Percentiles rank a stretch among this genome's conserved stretches.
These are phyloP conservation scores for Circinella umbellata DNA, from an alignment of 371 early-diverging fungal genomes.

Conservation along the genomic window DNA sequence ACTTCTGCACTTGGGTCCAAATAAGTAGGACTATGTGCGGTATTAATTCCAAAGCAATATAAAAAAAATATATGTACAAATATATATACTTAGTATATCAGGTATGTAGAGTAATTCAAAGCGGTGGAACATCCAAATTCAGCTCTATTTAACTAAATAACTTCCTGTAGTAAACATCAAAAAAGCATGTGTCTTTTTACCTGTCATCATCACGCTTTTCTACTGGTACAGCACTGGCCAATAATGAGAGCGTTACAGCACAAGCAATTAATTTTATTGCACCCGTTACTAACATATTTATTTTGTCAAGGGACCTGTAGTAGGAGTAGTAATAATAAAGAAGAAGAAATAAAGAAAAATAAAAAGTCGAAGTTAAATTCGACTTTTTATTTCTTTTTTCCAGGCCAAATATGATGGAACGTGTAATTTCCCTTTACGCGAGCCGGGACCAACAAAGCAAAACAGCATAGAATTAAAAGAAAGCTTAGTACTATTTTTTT, in stretches of 20 bases:
- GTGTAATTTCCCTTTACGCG: no score
- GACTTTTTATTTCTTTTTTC: constrained; percentile 1
- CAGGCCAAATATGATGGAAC: not conserved
- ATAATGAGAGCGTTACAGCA: not conserved
- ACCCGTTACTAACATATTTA: not conserved
- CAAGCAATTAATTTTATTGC: constrained; percentile 1
- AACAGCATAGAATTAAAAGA: not conserved
- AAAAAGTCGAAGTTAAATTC: not conserved
- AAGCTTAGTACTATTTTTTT: no score
- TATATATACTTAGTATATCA: no score
- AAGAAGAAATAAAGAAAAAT: not conserved
- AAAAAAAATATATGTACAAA: no score
- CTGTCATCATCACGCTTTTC: not conserved
- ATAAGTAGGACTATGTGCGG: constrained; percentile 11
- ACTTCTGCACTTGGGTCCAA: constrained; percentile 18
- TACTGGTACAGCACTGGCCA: constrained; percentile 1
- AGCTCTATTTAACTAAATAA: not conserved
- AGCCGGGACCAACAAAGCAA: not conserved
- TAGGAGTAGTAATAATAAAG: not conserved
- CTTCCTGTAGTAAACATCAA: no score
- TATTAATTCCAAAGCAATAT: no score
- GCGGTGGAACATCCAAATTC: not conserved
- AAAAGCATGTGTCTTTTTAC: not conserved
- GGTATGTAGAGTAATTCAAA: no score
- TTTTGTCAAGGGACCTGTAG: not conserved